Conservation (phyloP, 2,329 filamentous ascomycete genomes). For the Alternaria hordeiaustralica region DNA sequence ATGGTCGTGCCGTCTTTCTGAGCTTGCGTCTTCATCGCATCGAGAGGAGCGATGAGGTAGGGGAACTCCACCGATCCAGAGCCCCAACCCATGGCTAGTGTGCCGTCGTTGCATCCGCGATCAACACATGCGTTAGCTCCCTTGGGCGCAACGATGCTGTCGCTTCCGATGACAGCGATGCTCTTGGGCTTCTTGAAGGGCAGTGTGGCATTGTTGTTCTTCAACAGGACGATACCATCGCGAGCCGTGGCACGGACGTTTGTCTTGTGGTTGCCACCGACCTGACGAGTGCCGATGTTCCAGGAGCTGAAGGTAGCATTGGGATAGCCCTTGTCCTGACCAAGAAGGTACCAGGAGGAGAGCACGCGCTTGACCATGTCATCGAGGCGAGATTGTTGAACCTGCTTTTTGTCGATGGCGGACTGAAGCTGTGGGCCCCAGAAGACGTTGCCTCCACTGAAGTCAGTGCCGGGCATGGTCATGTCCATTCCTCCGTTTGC, state of each 20-base stretch:
- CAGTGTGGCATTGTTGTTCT: slow-evolving; percentile 72
- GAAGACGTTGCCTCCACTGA: slow-evolving; percentile 53
- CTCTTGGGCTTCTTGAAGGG: slow-evolving; percentile 73
- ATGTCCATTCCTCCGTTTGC: slow-evolving; percentile 59
- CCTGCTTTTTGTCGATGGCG: slow-evolving; percentile 59
- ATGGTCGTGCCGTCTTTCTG: slow-evolving; percentile 48
- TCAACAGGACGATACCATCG: slow-evolving; percentile 58
- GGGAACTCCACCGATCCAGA: slow-evolving; percentile 60
- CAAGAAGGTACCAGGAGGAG: slow-evolving; percentile 57
- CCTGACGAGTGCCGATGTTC: slow-evolving; percentile 49
- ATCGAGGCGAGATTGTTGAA: slow-evolving; percentile 49
- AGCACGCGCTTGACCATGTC: slow-evolving; percentile 55
- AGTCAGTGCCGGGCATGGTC: slow-evolving; percentile 61
- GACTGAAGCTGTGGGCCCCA: slow-evolving; percentile 63
- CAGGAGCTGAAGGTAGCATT: slow-evolving; percentile 55
- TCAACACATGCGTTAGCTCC: slow-evolving; percentile 83
- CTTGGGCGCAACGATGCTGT: slow-evolving; percentile 75
- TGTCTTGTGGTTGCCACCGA: slow-evolving; percentile 49
- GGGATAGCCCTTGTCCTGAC: slow-evolving; percentile 55
- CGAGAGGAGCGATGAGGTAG: slow-evolving; percentile 54
- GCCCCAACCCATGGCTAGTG: slow-evolving; percentile 73
- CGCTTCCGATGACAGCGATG: slow-evolving; percentile 72
- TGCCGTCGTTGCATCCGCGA: slow-evolving; percentile 67
- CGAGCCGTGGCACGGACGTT: slow-evolving; percentile 53
- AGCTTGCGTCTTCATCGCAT: slow-evolving; percentile 50